These are phyloP conservation scores for Gossypium sturtianum DNA, from an alignment of 345 rosid species.

Conservation along the genomic window DNA sequence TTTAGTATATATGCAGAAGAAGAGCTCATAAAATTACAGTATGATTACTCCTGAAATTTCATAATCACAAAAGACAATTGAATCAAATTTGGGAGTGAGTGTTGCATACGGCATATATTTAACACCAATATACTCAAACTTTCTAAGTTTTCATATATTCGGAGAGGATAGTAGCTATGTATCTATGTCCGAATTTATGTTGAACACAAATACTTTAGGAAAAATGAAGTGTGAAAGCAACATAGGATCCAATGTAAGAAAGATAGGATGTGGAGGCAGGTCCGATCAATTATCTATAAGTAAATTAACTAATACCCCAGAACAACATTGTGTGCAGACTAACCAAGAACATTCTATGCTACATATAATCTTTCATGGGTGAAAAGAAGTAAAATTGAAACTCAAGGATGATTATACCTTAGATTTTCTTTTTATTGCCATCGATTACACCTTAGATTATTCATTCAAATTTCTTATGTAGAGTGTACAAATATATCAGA, in stretches of 20 bases:
- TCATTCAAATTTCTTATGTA: background rate
- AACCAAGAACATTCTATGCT: background rate
- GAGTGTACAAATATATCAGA: background rate
- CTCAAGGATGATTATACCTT: background rate
- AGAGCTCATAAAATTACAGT: background rate
- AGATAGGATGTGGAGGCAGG: background rate
- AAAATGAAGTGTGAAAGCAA: background rate
- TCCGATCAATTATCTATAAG: background rate
- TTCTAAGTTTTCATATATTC: background rate
- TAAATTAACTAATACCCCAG: background rate
- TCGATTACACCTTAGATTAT: background rate
- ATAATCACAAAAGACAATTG: background rate
- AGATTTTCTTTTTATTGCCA: background rate
- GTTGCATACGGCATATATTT: background rate
- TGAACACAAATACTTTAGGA: too few relatives aligned
- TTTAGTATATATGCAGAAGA: background rate
- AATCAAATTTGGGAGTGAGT: background rate
- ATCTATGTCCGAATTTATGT: too few relatives aligned
- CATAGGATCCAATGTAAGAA: background rate
- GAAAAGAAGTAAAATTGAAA: background rate
- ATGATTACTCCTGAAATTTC: background rate
- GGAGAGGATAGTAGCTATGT: background rate
- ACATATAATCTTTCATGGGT: background rate
- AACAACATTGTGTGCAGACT: background rate
- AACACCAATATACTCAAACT: background rate